These are phyloP conservation scores for Leccinum angustisporum DNA, from an alignment of 1,284 basidiomycete species.

Conservation along the genomic window DNA sequence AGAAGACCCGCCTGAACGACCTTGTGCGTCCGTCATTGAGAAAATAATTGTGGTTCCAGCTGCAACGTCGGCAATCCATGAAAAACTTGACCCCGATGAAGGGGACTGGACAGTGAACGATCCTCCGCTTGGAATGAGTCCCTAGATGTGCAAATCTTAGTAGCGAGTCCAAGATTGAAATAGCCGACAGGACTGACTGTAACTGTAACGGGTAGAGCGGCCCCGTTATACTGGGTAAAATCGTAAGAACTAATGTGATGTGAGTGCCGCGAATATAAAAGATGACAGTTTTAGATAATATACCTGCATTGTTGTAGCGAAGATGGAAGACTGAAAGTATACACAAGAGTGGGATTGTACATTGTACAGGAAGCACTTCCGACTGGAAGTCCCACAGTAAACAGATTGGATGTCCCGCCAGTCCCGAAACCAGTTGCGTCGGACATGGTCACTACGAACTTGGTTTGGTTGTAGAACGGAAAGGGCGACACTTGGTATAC, in stretches of 20 bases:
- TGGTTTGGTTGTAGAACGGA: conserved; percentile 38
- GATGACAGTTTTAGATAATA: conserved; percentile 11
- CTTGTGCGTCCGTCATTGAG: conserved; percentile 56
- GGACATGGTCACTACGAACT: conserved; percentile 65
- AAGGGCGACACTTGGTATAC: conserved; percentile 50
- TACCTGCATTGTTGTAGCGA: conserved; percentile 67
- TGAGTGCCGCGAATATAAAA: conserved; percentile 9
- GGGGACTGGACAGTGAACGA: conserved; percentile 46
- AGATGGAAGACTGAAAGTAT: conserved; percentile 49
- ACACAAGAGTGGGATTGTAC: conserved; percentile 41
- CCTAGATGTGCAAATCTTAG: conserved; percentile 39
- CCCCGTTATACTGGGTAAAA: conserved; percentile 50
- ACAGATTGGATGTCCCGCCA: conserved; percentile 56
- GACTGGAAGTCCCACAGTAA: conserved; percentile 50
- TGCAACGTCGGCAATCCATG: conserved; percentile 60
- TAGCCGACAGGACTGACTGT: conserved; percentile 39
- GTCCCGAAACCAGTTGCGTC: conserved; percentile 67
- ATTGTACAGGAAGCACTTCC: conserved; percentile 53
- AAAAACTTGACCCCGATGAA: conserved; percentile 41
- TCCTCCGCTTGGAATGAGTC: conserved; percentile 63
- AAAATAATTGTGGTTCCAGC: conserved; percentile 63
- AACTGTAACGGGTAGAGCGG: conserved; percentile 61
- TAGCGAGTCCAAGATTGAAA: not conserved
- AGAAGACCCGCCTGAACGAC: conserved; percentile 58
- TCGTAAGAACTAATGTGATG: conserved; percentile 46